Percentiles rank a stretch among this genome's conserved stretches.
Conservation (phyloP, 495 filamentous ascomycete species). For the Schizothecium vesticola region DNA sequence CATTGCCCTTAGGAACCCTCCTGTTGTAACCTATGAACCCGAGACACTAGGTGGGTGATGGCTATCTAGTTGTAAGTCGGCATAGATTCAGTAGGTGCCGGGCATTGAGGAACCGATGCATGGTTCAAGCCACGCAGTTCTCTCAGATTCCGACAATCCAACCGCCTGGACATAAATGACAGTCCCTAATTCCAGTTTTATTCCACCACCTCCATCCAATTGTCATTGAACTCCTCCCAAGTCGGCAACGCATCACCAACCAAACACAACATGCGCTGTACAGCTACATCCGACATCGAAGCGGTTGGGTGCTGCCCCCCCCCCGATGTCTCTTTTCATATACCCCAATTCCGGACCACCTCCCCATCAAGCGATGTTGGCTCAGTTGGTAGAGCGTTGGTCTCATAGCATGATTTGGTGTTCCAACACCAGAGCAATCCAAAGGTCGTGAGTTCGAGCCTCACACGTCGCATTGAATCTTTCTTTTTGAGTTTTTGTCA, state of each 20-base stretch:
- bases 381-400: slow-evolving; percentile 20
- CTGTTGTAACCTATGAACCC: too few relatives aligned
- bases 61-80: too few relatives aligned
- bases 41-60: too few relatives aligned
- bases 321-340: not conserved
- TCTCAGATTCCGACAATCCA: not conserved
- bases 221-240: not conserved
- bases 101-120: not conserved
- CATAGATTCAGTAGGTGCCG: too few relatives aligned
- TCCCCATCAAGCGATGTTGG: slow-evolving; percentile 7
- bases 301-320: not conserved
- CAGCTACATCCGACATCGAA: not conserved
- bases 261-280: too few relatives aligned
- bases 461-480: slow-evolving; percentile 11
- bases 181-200: too few relatives aligned
- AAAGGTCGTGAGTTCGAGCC: slow-evolving; percentile 22
- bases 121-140: not conserved
- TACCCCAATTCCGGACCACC: not conserved
- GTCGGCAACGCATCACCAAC: not conserved
- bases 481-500: slow-evolving; percentile 4
- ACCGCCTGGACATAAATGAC: not conserved
- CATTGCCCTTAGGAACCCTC: too few relatives aligned
- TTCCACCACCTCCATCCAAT: not conserved
- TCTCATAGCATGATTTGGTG: slow-evolving; percentile 21
- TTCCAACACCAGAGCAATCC: slow-evolving; percentile 15